Evolutionary conservation across 2,329 filamentous ascomycete genomes (phyloP).

Genomic region (Arthrobotrys sinensis): DNA sequence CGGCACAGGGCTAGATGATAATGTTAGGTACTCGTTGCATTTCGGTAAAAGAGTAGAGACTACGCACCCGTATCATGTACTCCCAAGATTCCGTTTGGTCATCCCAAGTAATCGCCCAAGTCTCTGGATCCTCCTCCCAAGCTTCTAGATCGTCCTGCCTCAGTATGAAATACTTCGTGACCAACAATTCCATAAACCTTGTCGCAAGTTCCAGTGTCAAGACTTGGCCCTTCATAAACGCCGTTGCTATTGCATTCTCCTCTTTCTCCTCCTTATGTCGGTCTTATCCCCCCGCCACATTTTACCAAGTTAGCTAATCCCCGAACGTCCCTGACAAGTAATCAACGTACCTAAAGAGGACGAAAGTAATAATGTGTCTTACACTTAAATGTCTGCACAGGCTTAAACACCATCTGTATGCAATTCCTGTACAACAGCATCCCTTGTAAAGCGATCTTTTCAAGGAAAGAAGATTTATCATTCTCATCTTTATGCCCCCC

Average conservation of each 20-base stretch:
- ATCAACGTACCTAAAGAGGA: slow-evolving; percentile 11
- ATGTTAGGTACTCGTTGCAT: not conserved
- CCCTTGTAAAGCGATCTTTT: slow-evolving; percentile 86
- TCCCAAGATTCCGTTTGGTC: slow-evolving; percentile 88
- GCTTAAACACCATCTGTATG: slow-evolving; percentile 86
- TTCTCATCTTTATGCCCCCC: slow-evolving; percentile 68
- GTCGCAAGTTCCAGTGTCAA: slow-evolving; percentile 83
- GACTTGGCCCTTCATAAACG: slow-evolving; percentile 79
- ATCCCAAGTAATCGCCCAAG: slow-evolving; percentile 93
- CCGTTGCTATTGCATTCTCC: slow-evolving; percentile 72
- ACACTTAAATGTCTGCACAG: slow-evolving; percentile 86
- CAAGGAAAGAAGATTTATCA: slow-evolving; percentile 74
- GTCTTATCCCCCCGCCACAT: slow-evolving; percentile 55
- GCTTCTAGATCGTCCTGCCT: slow-evolving; percentile 86
- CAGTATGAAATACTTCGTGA: slow-evolving; percentile 91
- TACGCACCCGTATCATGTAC: slow-evolving; percentile 80
- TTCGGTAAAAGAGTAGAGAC: not conserved
- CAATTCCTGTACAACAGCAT: slow-evolving; percentile 86
- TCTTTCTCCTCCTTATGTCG: slow-evolving; percentile 76
- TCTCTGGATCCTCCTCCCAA: slow-evolving; percentile 95
- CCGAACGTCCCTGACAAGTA: slow-evolving; percentile 6
- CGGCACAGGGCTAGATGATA: slow-evolving; percentile 78
- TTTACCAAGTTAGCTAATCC: slow-evolving; percentile 41
- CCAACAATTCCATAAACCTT: slow-evolving; percentile 85
- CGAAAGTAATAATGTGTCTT: slow-evolving; percentile 71